A percentile compares a stretch with the other conserved stretches of the same genome.
phyloP scores from a whole-genome alignment of 1,139 yeast genomes.

The Candida sanyaensis region DNA sequence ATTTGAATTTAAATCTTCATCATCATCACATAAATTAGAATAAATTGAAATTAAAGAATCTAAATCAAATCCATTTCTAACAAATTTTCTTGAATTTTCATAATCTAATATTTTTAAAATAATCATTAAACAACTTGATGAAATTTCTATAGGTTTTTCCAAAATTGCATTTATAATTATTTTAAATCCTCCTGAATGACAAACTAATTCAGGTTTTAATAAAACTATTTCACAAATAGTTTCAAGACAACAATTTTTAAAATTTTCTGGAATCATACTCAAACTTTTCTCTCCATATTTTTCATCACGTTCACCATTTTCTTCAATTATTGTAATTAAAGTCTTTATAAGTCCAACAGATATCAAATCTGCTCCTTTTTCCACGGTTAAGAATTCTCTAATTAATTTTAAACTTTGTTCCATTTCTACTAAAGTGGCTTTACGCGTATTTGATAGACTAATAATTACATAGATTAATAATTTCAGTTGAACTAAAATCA shows the following conservation, averaged over 20 bases:
- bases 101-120: conserved; percentile 61
- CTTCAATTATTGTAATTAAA: conserved; percentile 70
- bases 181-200: conserved; percentile 66
- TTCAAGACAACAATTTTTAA: conserved; percentile 60
- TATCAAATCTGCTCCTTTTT: conserved; percentile 56
- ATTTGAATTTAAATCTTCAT: conserved; percentile 2
- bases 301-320: conserved; percentile 33
- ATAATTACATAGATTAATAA: conserved; percentile 65
- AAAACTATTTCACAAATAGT: conserved; percentile 73
- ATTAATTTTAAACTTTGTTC: conserved; percentile 78
- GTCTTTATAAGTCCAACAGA: conserved; percentile 72
- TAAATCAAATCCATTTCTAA: conserved; percentile 66
- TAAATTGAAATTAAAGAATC: conserved; percentile 66
- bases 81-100: conserved; percentile 55
- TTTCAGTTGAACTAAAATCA: conserved; percentile 47
- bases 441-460: conserved; percentile 53
- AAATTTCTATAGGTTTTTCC: conserved; percentile 63
- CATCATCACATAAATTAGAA: conserved; percentile 20
- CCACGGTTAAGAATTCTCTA: conserved; percentile 60
- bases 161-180: conserved; percentile 57
- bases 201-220: conserved; percentile 59
- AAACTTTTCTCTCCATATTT: background rate
- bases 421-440: conserved; percentile 59
- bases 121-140: conserved; percentile 56
- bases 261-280: conserved; percentile 35